phyloP scores from a whole-genome alignment of 495 filamentous ascomycete genomes.

The Cenococcum geophilum region DNA sequence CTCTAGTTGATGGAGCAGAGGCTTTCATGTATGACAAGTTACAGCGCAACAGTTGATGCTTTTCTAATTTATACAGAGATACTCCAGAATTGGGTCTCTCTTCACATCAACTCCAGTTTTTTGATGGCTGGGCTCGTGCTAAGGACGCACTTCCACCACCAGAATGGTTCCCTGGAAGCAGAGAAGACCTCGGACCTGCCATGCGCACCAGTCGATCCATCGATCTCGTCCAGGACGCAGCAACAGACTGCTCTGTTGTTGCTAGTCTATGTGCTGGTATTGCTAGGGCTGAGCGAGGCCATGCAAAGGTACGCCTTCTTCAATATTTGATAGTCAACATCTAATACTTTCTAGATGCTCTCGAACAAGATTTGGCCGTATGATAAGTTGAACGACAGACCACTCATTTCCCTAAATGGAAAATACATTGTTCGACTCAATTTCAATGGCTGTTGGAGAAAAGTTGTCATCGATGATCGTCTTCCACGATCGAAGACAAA shows the following conservation, averaged over 20 bases:
- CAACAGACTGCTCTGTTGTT: slow-evolving; percentile 94
- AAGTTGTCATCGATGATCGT: slow-evolving; percentile 85
- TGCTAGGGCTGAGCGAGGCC: slow-evolving; percentile 56
- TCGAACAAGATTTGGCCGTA: slow-evolving; percentile 67
- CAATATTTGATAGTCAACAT: neutral
- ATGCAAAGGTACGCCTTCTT: slow-evolving; percentile 47
- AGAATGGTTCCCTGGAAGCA: slow-evolving; percentile 26
- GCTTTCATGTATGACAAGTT: slow-evolving; percentile 49
- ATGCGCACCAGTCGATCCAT: slow-evolving; percentile 52
- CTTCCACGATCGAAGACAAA: slow-evolving; percentile 69
- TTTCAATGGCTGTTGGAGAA: slow-evolving; percentile 89
- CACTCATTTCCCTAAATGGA: slow-evolving; percentile 63
- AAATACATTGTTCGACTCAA: slow-evolving; percentile 89
- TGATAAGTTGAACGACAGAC: slow-evolving; percentile 48
- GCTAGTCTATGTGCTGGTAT: slow-evolving; percentile 85
- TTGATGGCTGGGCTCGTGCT: slow-evolving; percentile 78
- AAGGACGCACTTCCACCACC: slow-evolving; percentile 47
- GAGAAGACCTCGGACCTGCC: slow-evolving; percentile 36
- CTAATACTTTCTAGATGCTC: slow-evolving; percentile 52
- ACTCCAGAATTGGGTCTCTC: slow-evolving; percentile 63
- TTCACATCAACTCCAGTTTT: slow-evolving; percentile 58
- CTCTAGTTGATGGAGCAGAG: slow-evolving; percentile 35
- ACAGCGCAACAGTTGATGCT: neutral
- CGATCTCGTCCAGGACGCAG: slow-evolving; percentile 88
- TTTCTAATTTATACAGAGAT: slow-evolving; percentile 51